Evolutionary conservation across 441 rosid genomes (phyloP).

Genomic region (Mallotus japonicus): DNA sequence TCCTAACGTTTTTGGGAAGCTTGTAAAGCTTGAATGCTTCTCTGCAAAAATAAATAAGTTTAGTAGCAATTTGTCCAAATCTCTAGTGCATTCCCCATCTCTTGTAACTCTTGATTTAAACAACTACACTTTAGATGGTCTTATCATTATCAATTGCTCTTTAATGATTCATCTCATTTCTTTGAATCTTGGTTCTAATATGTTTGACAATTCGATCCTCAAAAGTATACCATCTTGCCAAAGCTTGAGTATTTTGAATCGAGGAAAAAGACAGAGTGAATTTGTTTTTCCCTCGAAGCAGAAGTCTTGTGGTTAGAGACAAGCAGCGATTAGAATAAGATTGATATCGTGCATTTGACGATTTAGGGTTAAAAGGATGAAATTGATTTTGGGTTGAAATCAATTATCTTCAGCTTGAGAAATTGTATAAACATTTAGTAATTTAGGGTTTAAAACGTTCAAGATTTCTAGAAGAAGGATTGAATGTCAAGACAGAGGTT

Average conservation of each 20-base stretch:
- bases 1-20: slow-evolving; percentile 12
- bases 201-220: slow-evolving; percentile 6
- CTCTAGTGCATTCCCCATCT: slow-evolving; percentile 14
- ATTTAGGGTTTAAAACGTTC: too few species aligned
- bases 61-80: neutral
- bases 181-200: slow-evolving; percentile 12
- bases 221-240: slow-evolving; percentile 5
- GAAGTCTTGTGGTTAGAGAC: too few species aligned
- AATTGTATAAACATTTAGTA: too few species aligned
- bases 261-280: too few species aligned
- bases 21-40: slow-evolving; percentile 13
- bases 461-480: too few species aligned
- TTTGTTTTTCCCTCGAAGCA: too few species aligned
- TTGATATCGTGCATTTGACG: too few species aligned
- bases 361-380: too few species aligned
- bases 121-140: slow-evolving; percentile 3
- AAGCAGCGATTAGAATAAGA: too few species aligned
- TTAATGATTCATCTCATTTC: slow-evolving; percentile 8
- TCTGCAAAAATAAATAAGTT: neutral
- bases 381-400: too few species aligned
- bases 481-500: too few species aligned
- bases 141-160: slow-evolving; percentile 14
- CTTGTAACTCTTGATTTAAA: neutral
- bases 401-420: too few species aligned
- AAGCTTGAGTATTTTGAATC: neutral